These are phyloP conservation scores for Arthroderma uncinatum DNA, from an alignment of 2,329 filamentous ascomycete genomes.

Conservation along the genomic window DNA sequence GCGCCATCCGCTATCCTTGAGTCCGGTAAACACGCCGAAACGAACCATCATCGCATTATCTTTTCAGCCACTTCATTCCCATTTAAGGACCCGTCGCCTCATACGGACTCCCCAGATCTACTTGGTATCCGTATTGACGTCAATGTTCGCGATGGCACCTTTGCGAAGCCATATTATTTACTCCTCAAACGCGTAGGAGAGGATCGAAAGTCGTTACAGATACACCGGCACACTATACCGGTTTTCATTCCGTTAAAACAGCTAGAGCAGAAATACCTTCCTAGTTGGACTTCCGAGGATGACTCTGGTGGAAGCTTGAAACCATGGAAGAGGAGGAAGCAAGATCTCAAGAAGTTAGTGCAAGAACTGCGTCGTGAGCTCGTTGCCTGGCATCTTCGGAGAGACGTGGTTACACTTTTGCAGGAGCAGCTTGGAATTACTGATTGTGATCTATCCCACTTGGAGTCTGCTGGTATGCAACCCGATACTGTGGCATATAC, in stretches of 20 bases:
- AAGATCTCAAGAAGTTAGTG: slow-evolving; percentile 29
- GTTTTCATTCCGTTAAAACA: slow-evolving; percentile 32
- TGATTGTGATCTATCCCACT: slow-evolving; percentile 16
- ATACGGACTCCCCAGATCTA: slow-evolving; percentile 21
- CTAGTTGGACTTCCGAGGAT: slow-evolving; percentile 15
- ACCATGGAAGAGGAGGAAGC: slow-evolving; percentile 20
- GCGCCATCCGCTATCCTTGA: slow-evolving; percentile 26
- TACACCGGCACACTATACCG: slow-evolving; percentile 38
- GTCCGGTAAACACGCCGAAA: slow-evolving; percentile 24
- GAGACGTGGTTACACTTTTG: slow-evolving; percentile 28
- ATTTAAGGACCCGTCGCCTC: slow-evolving; percentile 35
- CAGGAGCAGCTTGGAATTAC: slow-evolving; percentile 24
- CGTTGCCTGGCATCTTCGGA: slow-evolving; percentile 32
- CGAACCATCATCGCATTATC: slow-evolving; percentile 35
- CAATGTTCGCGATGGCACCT: slow-evolving; percentile 29
- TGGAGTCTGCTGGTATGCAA: background rate
- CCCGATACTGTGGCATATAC: slow-evolving; percentile 12
- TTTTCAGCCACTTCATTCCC: slow-evolving; percentile 38
- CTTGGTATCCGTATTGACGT: slow-evolving; percentile 36
- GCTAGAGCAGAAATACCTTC: slow-evolving; percentile 29
- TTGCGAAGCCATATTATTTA: slow-evolving; percentile 35
- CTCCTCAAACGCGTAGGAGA: slow-evolving; percentile 24
- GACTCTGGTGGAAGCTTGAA: slow-evolving; percentile 14
- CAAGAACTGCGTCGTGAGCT: slow-evolving; percentile 32
- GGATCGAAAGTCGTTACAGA: slow-evolving; percentile 20